phyloP scores from a whole-genome alignment of 176 grass and related monocot species.

The Olyra latifolia region DNA sequence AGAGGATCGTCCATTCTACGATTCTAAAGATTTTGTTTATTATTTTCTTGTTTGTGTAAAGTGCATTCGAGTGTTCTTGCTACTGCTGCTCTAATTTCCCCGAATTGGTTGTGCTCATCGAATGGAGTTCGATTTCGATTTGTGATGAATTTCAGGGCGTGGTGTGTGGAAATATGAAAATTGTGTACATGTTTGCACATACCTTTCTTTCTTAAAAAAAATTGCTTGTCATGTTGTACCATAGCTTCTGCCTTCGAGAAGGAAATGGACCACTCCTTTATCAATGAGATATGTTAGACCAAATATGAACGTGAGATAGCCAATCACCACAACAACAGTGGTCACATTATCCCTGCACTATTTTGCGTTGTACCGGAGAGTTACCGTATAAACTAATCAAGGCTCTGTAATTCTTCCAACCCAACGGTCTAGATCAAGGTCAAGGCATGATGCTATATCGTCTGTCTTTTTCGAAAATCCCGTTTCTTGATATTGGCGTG shows the following conservation, averaged over 20 bases:
- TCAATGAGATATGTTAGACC: no score
- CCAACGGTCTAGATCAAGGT: no score
- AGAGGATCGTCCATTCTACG: conserved; percentile 22
- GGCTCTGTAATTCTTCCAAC: no score
- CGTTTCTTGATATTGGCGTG: no score
- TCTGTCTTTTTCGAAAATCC: no score
- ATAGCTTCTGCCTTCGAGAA: not conserved
- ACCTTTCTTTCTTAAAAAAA: not conserved
- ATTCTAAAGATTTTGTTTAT: conserved; percentile 44
- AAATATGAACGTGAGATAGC: no score
- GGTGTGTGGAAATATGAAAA: not conserved
- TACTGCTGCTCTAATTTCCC: not conserved
- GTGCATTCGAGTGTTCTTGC: not conserved
- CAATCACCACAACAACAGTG: no score
- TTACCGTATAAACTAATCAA: no score
- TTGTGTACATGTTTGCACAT: not conserved
- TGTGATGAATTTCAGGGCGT: not conserved
- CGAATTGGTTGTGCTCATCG: not conserved
- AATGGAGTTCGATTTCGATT: not conserved
- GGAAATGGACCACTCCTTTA: not conserved
- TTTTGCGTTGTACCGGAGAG: no score
- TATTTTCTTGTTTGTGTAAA: conserved; percentile 38
- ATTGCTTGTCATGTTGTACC: not conserved
- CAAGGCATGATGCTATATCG: no score
- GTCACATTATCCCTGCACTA: no score